Evolutionary conservation across 768 basidiomycete genomes (phyloP), one percentile per base, ranked within the genome.

Genomic region (Tricholomella constricta): DNA sequence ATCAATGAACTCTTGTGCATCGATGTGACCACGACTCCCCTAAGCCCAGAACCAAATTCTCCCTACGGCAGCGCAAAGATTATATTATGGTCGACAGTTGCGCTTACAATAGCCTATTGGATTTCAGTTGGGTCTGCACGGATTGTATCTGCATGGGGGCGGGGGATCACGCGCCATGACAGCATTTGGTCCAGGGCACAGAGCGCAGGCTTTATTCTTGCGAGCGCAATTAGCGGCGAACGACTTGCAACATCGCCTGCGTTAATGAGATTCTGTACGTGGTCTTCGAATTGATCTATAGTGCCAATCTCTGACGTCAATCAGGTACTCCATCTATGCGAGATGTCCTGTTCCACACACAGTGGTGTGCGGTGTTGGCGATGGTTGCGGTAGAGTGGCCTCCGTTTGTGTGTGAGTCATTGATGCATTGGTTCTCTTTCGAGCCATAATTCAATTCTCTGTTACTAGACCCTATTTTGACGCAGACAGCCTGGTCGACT

Each of bases 351-450:
- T 89, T 93, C 68, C 93, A 95, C 63, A 90, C 94, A 0, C 94
- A 97, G 60, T 98, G 91, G 89, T 91, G 89, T 67, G 82, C 91
- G 35, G 81, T 87, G 27, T 75, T 99, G 12, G 85, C 85, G 27
- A 95, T 97, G 90, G 85, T 98, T 48, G 92, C 96, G 29, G 93
- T 98, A 19, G 81, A 91, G 66, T 99, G 96, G 96, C 96, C 97
- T 0, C 76, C 78, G 14, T 98, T 95, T 68, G 80, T 88, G 55
- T 98, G 94, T 94, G 62, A 59, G 57, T 45, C 17, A 14, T 27
- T 17, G 3, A 27, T 8, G 25, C 12, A 14, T 34, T 25, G 12
- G 15, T 42, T 8, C 4, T 25, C n/a, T 7, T 22, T 15, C 45
- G 46, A 36, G 40, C 49, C 47, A 23, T 4, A n/a, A 6, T 14